Evolutionary conservation across 2,329 filamentous ascomycete genomes (phyloP).

Genomic region (Aureobasidium lini): DNA sequence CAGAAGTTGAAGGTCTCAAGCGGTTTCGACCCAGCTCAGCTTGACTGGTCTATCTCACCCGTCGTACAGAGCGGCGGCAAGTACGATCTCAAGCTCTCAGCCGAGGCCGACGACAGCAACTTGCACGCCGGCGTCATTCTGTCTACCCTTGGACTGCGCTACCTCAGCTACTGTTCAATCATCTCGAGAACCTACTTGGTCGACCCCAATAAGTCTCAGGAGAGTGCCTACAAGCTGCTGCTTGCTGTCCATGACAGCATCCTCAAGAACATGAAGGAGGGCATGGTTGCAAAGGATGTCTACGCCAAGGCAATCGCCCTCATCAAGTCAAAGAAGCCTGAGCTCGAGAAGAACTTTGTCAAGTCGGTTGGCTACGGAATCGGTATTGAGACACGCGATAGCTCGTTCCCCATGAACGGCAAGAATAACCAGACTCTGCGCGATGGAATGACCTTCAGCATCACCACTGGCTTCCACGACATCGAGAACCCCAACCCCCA

Average conservation of each 20-base stretch:
- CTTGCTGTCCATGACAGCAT: slow-evolving; percentile 79
- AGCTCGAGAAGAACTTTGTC: slow-evolving; percentile 88
- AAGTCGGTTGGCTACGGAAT: slow-evolving; percentile 90
- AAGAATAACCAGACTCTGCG: slow-evolving; percentile 80
- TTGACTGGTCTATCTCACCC: slow-evolving; percentile 90
- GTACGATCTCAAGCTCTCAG: slow-evolving; percentile 78
- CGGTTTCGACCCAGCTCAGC: slow-evolving; percentile 78
- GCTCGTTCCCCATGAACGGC: slow-evolving; percentile 72
- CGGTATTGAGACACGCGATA: slow-evolving; percentile 83
- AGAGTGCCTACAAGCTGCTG: slow-evolving; percentile 87
- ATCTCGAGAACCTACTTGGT: slow-evolving; percentile 93
- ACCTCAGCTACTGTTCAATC: slow-evolving; percentile 90
- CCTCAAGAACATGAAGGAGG: slow-evolving; percentile 83
- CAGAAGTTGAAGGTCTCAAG: slow-evolving; percentile 73
- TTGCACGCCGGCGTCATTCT: slow-evolving; percentile 92
- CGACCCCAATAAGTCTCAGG: slow-evolving; percentile 92
- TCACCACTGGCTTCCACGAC: slow-evolving; percentile 85
- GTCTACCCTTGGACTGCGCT: slow-evolving; percentile 82
- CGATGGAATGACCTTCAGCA: slow-evolving; percentile 93
- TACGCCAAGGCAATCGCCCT: slow-evolving; percentile 78
- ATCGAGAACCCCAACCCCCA: slow-evolving; percentile 80
- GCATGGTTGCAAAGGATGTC: slow-evolving; percentile 77
- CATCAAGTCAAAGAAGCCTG: slow-evolving; percentile 84
- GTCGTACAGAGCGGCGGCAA: slow-evolving; percentile 92
- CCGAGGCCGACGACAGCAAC: slow-evolving; percentile 69